These are phyloP conservation scores for Arachis monticola DNA, from an alignment of 331 rosid species.

Conservation along the genomic window DNA sequence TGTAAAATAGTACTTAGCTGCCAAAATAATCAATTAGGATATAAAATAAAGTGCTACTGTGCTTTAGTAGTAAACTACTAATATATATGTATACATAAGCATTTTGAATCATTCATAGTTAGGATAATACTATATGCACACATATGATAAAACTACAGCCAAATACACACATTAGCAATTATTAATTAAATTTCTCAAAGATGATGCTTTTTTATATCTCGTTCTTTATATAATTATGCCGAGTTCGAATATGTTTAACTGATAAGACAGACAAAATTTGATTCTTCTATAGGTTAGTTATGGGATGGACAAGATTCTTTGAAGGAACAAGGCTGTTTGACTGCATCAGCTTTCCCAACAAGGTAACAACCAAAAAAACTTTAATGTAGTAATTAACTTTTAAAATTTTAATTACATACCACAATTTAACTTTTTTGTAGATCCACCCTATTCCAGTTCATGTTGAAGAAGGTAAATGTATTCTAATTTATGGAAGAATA, in stretches of 20 bases:
- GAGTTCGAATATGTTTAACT: conserved; percentile 1
- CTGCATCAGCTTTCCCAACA: conserved; percentile 79
- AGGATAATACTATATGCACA: too few species aligned
- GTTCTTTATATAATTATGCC: conserved; percentile 16
- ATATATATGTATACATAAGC: too few species aligned
- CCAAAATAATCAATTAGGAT: too few species aligned
- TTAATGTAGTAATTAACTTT: neutral
- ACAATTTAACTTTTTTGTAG: conserved; percentile 46
- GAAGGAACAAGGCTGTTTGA: conserved; percentile 65
- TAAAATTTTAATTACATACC: conserved; percentile 10
- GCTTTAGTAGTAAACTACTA: too few species aligned
- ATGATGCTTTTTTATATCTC: neutral
- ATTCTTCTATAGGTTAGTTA: conserved; percentile 62
- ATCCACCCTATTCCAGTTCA: conserved; percentile 76
- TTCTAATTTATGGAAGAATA: conserved; percentile 42
- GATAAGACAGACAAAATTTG: conserved; percentile 24
- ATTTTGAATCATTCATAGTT: too few species aligned
- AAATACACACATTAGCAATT: neutral
- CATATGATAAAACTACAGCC: too few species aligned
- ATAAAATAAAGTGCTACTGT: too few species aligned
- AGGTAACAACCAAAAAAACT: conserved; percentile 61
- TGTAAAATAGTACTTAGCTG: too few species aligned
- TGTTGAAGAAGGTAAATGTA: conserved; percentile 85
- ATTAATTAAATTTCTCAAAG: conserved; percentile 33
- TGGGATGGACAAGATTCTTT: conserved; percentile 84